A percentile compares a stretch with the other conserved stretches of the same genome.
phyloP scores from a whole-genome alignment of 371 early-diverging fungal genomes.

The Blyttiomyces sp. region DNA sequence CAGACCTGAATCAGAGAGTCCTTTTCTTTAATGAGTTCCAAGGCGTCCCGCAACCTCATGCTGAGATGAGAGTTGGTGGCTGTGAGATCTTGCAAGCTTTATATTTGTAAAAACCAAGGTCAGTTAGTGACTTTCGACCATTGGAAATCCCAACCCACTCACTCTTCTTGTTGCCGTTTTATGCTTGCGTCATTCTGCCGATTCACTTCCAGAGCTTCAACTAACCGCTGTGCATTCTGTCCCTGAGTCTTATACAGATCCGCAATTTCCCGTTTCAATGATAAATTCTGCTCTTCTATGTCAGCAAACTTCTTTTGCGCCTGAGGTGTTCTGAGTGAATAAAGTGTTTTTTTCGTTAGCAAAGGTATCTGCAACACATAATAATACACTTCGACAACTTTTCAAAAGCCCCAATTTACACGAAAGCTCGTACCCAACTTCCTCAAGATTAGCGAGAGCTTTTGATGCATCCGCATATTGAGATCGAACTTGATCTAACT shows the following conservation, averaged over 20 bases:
- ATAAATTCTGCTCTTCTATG: conserved; percentile 68
- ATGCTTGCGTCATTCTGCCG: conserved; percentile 63
- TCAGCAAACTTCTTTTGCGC: conserved; percentile 40
- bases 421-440: too few relatives aligned
- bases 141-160: too few relatives aligned
- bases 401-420: too few relatives aligned
- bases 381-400: too few relatives aligned
- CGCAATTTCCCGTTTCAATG: conserved; percentile 80
- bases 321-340: conserved; percentile 22
- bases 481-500: too few relatives aligned
- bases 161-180: conserved; percentile 67
- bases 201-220: conserved; percentile 78
- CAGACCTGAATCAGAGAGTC: conserved; percentile 84
- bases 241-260: conserved; percentile 90
- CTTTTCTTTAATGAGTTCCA: conserved; percentile 68
- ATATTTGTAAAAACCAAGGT: too few relatives aligned
- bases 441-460: too few relatives aligned
- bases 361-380: too few relatives aligned
- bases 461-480: too few relatives aligned
- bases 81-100: too few relatives aligned
- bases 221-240: conserved; percentile 83
- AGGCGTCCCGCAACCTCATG: conserved; percentile 50
- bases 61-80: conserved; percentile 15
- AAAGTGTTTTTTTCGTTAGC: too few relatives aligned
- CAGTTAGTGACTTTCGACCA: too few relatives aligned